Conservation (phyloP, 192 early-diverging fungal species). For the Martensiomyces pterosporus region DNA sequence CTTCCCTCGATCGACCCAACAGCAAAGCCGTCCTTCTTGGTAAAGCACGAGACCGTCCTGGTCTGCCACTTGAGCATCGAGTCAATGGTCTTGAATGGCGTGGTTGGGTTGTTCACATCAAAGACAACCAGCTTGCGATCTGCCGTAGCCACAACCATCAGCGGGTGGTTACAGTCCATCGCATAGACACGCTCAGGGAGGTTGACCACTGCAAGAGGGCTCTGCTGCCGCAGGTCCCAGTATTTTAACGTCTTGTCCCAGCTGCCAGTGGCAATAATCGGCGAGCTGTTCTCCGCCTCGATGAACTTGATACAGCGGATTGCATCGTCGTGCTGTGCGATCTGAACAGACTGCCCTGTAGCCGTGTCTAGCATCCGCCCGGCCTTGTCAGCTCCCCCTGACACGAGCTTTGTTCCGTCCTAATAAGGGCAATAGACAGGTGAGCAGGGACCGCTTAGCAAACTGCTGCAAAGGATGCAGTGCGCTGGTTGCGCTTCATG, state of each 20-base stretch:
- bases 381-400: conserved; percentile 87
- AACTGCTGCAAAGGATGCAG: background rate
- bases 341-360: conserved; percentile 75
- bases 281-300: conserved; percentile 55
- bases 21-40: conserved; percentile 74
- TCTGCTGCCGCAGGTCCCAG: conserved; percentile 84
- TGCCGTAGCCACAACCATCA: conserved; percentile 91
- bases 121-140: conserved; percentile 80
- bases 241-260: conserved; percentile 98
- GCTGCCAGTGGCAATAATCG: conserved; percentile 80
- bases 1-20: conserved; percentile 94
- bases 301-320: conserved; percentile 78
- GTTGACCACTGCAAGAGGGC: conserved; percentile 65
- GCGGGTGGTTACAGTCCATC: conserved; percentile 75
- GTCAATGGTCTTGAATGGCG: conserved; percentile 62
- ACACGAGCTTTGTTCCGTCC: conserved; percentile 87
- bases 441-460: no score
- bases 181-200: conserved; percentile 88
- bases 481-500: no score
- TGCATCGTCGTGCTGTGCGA: conserved; percentile 88
- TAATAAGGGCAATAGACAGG: conserved; percentile 40
- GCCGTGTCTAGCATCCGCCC: conserved; percentile 79
- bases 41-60: conserved; percentile 75
- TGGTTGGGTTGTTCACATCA: conserved; percentile 73
- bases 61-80: conserved; percentile 60